Evolutionary conservation across 169 alveolate genomes (phyloP).

Genomic region (Cryptosporidium parvum): DNA sequence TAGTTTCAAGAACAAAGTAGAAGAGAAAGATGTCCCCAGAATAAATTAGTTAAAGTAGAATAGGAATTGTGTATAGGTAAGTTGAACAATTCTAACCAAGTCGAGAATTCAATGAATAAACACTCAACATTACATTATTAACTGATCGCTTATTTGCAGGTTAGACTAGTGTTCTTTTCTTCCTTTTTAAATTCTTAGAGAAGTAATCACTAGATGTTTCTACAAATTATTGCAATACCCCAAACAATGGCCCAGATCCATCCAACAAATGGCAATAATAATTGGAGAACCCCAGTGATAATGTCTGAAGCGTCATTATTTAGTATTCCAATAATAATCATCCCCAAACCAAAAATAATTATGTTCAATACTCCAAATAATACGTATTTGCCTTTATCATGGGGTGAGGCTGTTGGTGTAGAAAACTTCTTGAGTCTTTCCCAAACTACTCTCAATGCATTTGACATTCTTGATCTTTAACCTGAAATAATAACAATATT

Average conservation of each 20-base stretch:
- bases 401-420: constrained; percentile 29
- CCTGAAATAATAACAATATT: not conserved
- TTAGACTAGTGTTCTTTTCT: not conserved
- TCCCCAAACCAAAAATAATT: constrained; percentile 85
- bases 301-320: constrained; percentile 85
- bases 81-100: not conserved
- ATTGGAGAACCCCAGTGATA: constrained; percentile 83
- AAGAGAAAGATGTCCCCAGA: constrained; percentile 1
- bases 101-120: not conserved
- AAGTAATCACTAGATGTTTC: constrained; percentile 12
- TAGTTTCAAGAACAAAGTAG: not conserved
- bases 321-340: constrained; percentile 81
- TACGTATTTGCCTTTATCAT: constrained; percentile 64
- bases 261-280: constrained; percentile 84
- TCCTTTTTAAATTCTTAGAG: not conserved
- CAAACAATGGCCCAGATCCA: constrained; percentile 88
- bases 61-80: constrained; percentile 3
- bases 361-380: constrained; percentile 81
- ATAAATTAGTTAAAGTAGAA: not conserved
- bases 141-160: not conserved
- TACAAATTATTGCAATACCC: constrained; percentile 84
- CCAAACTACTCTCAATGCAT: constrained; percentile 28
- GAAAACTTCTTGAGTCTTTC: constrained; percentile 53
- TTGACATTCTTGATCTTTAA: constrained; percentile 10
- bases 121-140: too few species aligned